Base-by-base conservation (phyloP, 192 early-diverging fungal species). In the Coemansia sp. region DNA sequence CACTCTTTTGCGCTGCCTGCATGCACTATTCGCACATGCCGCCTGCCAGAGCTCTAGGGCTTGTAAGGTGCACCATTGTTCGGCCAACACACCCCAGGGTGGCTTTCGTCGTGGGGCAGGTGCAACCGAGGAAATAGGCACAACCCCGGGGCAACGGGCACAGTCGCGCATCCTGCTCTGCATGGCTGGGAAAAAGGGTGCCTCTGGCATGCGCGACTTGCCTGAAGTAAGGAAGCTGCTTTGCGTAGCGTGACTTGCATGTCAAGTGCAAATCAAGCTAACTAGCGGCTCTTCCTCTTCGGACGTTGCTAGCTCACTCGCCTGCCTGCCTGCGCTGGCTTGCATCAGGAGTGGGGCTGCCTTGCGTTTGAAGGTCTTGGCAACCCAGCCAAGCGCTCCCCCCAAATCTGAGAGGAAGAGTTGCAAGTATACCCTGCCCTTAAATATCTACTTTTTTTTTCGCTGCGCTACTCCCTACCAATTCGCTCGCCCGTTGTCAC, bases 121-220 rank as follows among this genome's bases (percentile, higher is more conserved):
- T 9, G 43, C 43, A 45, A 45, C 43, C 43, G 18, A 45, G 43
- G 20, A 50, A 50, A 50, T 50, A 50, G 48, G 48, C 48, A 50
- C 48, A 50, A 50, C 48, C 48, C 18, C 26, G 50, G 50, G 50
- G 50, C 50, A 31, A 53, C 50, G 13, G 14, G 50, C n/a, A 21
- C 43, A 47, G 43, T 12, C 43, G 43, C 18, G 43, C 43, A 47
- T 47, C 6, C 20, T n/a, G 43, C 43, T 47, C 20, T n/a, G 43
- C 50, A 21, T 53, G 50, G 50, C 50, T 53, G 50, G 20, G 20
- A 47, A 21, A 21, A 47, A 21, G 21, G 16, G 9, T 21, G 45
- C 45, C 1, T 50, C 48, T 26, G 23, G 23, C 12, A 12, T 50
- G 48, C 48, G 48, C 14, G 48, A 26, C 48, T 56, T 35, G 25